These are phyloP conservation scores for Cordyceps javanica DNA, from an alignment of 2,329 filamentous ascomycete genomes.

Conservation along the genomic window DNA sequence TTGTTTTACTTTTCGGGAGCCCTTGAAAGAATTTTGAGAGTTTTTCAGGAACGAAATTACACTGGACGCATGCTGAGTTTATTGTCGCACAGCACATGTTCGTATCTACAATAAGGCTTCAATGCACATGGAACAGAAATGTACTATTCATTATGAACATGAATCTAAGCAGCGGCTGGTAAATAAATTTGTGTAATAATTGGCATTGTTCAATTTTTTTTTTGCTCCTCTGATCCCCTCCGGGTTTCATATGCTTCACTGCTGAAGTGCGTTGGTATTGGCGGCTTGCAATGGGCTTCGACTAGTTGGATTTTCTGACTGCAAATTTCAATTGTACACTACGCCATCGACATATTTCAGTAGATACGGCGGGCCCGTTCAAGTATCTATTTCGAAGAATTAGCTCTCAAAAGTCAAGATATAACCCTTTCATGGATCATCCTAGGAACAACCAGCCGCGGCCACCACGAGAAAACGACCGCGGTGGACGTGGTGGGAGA, in stretches of 20 bases:
- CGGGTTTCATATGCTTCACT: neutral
- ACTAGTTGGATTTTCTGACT: too few relatives aligned
- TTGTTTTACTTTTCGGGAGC: neutral
- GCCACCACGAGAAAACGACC: constrained; percentile 11
- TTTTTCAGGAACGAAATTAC: neutral
- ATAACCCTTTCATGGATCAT: constrained; percentile 23
- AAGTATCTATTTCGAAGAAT: neutral
- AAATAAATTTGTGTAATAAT: too few relatives aligned
- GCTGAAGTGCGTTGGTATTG: neutral
- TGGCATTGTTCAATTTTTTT: neutral
- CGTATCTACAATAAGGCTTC: neutral
- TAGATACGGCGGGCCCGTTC: neutral
- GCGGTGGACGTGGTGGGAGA: constrained; percentile 18
- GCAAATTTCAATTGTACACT: neutral
- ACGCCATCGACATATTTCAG: neutral
- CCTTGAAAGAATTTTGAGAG: neutral
- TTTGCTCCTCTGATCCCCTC: neutral
- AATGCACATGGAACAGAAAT: constrained; percentile 1
- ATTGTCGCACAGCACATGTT: neutral
- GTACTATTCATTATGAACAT: neutral
- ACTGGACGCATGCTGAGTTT: neutral
- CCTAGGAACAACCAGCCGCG: constrained; percentile 28
- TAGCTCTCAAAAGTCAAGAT: neutral
- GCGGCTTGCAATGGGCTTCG: neutral
- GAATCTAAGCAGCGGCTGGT: too few relatives aligned